A percentile compares a stretch with the other conserved stretches of the same genome.
These are phyloP conservation scores for Cnidoscolus chayamansa DNA, from an alignment of 441 rosid species.

Conservation along the genomic window DNA sequence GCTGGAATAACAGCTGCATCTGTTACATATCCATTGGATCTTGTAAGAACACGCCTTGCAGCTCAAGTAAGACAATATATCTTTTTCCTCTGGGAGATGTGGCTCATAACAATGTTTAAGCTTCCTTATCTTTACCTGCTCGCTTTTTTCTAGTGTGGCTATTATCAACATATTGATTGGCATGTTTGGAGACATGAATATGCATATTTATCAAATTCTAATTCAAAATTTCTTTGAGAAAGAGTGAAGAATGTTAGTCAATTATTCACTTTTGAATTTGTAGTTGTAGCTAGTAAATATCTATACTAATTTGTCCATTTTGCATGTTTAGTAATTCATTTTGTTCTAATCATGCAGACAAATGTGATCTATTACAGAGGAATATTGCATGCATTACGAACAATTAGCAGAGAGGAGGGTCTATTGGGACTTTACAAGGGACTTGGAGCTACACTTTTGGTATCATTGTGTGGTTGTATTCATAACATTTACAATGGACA, in stretches of 20 bases:
- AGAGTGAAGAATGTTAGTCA: not conserved
- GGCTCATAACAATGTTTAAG: not conserved
- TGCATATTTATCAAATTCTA: not conserved
- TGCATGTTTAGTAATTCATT: slow-evolving; percentile 8
- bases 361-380: slow-evolving; percentile 76
- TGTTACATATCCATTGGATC: slow-evolving; percentile 90
- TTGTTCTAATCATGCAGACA: slow-evolving; percentile 44
- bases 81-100: not conserved
- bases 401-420: slow-evolving; percentile 75
- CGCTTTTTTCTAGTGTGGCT: not conserved
- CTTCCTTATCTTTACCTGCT: not conserved
- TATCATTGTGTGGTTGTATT: slow-evolving; percentile 25
- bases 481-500: slow-evolving; percentile 7
- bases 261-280: not conserved
- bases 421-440: slow-evolving; percentile 85
- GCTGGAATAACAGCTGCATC: slow-evolving; percentile 97
- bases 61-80: slow-evolving; percentile 58
- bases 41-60: slow-evolving; percentile 93
- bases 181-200: not conserved
- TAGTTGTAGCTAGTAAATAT: not conserved
- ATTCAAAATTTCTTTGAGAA: not conserved
- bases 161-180: not conserved
- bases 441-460: slow-evolving; percentile 89
- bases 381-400: slow-evolving; percentile 67
- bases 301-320: slow-evolving; percentile 6